A percentile compares a stretch with the other conserved stretches of the same genome.
phyloP scores from a whole-genome alignment of 495 filamentous ascomycete species.

The Polyplosphaeria fusca region DNA sequence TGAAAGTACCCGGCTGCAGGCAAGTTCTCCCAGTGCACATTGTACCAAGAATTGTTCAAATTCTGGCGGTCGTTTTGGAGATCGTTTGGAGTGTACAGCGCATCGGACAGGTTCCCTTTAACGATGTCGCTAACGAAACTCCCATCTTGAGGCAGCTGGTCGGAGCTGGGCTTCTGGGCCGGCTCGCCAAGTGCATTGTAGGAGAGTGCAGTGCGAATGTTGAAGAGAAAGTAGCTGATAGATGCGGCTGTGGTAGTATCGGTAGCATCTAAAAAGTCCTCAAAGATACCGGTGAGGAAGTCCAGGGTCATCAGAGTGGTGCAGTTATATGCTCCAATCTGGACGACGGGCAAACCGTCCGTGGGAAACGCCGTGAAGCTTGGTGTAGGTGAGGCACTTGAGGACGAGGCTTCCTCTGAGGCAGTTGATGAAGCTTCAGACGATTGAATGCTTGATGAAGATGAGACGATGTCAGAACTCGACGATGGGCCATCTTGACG shows the following conservation, averaged over 20 bases:
- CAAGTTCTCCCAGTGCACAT: slow-evolving; percentile 43
- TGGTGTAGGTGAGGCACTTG: slow-evolving; percentile 11
- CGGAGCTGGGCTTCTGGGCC: slow-evolving; percentile 43
- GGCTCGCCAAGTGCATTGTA: slow-evolving; percentile 36
- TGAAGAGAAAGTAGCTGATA: slow-evolving; percentile 51
- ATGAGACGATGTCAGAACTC: neutral
- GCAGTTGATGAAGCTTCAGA: slow-evolving; percentile 12
- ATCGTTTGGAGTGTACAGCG: slow-evolving; percentile 53
- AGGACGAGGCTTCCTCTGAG: no score
- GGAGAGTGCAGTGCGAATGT: slow-evolving; percentile 57
- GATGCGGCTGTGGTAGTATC: slow-evolving; percentile 48
- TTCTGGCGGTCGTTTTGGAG: slow-evolving; percentile 51
- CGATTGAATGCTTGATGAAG: slow-evolving; percentile 19
- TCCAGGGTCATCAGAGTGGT: slow-evolving; percentile 49
- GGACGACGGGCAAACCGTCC: slow-evolving; percentile 43
- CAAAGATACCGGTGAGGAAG: slow-evolving; percentile 48
- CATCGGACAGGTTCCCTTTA: slow-evolving; percentile 44
- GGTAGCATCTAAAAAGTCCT: slow-evolving; percentile 49
- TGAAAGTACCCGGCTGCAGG: slow-evolving; percentile 55
- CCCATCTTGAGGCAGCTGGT: slow-evolving; percentile 35
- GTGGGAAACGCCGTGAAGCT: neutral
- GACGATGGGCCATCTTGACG: neutral
- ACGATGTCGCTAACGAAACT: slow-evolving; percentile 37
- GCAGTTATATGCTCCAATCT: slow-evolving; percentile 58
- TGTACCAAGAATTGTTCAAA: slow-evolving; percentile 60